Base-by-base conservation (phyloP, 2,329 filamentous ascomycete genomes). In the Aotearoamyces nothofagi region DNA sequence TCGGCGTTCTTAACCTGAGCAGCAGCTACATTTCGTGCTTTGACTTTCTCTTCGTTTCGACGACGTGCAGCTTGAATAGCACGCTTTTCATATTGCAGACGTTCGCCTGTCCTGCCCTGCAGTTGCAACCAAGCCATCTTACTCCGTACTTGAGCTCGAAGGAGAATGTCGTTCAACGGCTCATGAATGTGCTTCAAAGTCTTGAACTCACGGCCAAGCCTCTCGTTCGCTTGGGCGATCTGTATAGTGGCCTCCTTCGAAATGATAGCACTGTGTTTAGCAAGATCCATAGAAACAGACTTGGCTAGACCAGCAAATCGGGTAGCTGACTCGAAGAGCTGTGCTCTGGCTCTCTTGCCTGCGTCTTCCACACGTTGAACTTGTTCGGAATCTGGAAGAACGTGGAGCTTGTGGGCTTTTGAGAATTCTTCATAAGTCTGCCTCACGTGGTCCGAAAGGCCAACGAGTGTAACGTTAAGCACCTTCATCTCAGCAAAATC, bases 71-170 rank as follows among this genome's bases (percentile, higher is more conserved):
- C 36, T 16, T 41, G 27, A 27, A 53, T 53, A 7, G 66, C 68
- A 37, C 65, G 66, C 29, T 44, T 48, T 31, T 55, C 40, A 35
- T 69, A 70, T 3, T 50, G 51, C 3, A 52, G 44, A 29, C 60
- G 52, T 39, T 67, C 61, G 10, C 59, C 53, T 3, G 41, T 46
- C 39, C 59, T 62, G 12, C 64, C 63, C 28, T 58, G 63, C 17
- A 68, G 27, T 44, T 58, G 63, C 27, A 74, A 50, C 66, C 66
- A 73, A 51, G 61, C 57, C 17, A 71, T 53, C 45, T 61, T 68
- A 9, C 69, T 68, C 24, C 53, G 53, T 15, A 75, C 53, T 42
- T 70, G 69, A 9, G 68, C 63, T 22, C 56, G 57, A 15, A 71
- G 49, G 7, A 73, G 38, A 1, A 52, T 49, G 4, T 68, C 45